Percentiles rank a stretch among this genome's conserved stretches.
Evolutionary conservation across 2,329 filamentous ascomycete genomes (phyloP).

Genomic region (Colletotrichum noveboracense): DNA sequence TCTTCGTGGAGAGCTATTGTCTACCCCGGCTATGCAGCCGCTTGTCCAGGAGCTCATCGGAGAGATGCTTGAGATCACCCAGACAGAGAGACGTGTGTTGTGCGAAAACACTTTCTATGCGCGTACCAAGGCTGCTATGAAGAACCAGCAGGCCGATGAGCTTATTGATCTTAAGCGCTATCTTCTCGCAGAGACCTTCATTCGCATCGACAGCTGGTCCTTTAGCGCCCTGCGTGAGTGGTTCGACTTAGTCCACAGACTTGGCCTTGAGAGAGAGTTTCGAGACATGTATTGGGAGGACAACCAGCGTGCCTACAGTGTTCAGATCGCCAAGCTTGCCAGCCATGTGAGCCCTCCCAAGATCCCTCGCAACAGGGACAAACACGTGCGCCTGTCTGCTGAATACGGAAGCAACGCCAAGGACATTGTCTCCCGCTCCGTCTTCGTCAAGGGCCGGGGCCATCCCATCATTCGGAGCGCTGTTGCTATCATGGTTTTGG

Average conservation of each 20-base stretch:
- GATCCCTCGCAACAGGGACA: neutral
- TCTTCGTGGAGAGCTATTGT: slow-evolving; percentile 1
- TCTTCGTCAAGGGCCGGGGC: neutral
- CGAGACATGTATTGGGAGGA: slow-evolving; percentile 7
- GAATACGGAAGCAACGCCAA: neutral
- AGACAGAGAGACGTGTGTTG: neutral
- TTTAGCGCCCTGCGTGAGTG: neutral
- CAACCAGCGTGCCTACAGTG: neutral
- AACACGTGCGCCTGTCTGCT: neutral
- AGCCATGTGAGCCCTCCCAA: neutral
- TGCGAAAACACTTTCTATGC: neutral
- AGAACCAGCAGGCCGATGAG: neutral
- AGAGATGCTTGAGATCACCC: neutral
- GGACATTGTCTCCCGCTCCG: slow-evolving; percentile 5
- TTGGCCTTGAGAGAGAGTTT: neutral
- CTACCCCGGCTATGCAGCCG: neutral
- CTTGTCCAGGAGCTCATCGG: neutral
- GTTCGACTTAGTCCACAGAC: neutral
- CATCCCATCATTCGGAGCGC: slow-evolving; percentile 12
- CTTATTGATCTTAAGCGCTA: neutral
- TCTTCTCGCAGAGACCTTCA: slow-evolving; percentile 1
- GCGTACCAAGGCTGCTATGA: neutral
- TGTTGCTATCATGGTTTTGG: slow-evolving; percentile 11
- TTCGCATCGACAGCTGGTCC: slow-evolving; percentile 3
- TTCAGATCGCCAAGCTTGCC: neutral